A percentile compares a stretch with the other conserved stretches of the same genome.
Conservation (phyloP, 768 basidiomycete genomes). For the Candolleomyces eurysporus region DNA sequence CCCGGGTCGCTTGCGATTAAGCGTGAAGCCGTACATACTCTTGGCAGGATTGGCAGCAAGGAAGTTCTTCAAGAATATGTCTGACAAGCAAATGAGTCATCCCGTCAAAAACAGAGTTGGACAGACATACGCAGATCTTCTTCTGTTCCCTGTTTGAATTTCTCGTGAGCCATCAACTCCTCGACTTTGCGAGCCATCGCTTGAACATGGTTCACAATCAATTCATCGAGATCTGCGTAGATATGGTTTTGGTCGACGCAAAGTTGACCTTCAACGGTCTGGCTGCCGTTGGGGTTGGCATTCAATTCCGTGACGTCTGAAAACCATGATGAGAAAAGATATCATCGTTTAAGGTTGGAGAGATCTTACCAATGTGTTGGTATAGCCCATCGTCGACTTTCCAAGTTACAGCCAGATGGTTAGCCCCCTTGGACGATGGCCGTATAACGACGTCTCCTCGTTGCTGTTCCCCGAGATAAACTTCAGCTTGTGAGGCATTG, state of each 20-base stretch:
- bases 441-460: constrained; percentile 95
- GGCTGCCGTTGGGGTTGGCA: constrained; percentile 62
- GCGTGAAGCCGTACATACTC: constrained; percentile 93
- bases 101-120: neutral
- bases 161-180: constrained; percentile 93
- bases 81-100: constrained; percentile 34
- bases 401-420: constrained; percentile 98
- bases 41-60: constrained; percentile 91
- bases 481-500: constrained; percentile 86
- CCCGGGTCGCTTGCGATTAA: constrained; percentile 87
- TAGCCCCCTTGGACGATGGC: constrained; percentile 89
- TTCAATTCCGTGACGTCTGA: constrained; percentile 82
- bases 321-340: constrained; percentile 5
- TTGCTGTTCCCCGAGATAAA: constrained; percentile 84
- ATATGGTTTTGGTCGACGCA: constrained; percentile 75
- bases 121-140: constrained; percentile 83
- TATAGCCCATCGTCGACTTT: constrained; percentile 95
- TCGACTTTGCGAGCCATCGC: constrained; percentile 92
- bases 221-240: constrained; percentile 93
- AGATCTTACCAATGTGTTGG: constrained; percentile 85
- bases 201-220: constrained; percentile 96
- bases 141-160: constrained; percentile 86
- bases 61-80: constrained; percentile 84
- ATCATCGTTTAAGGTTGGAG: neutral
- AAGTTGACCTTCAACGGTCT: constrained; percentile 60